A percentile compares a stretch with the other conserved stretches of the same genome.
Evolutionary conservation across 2,329 filamentous ascomycete species (phyloP).

Genomic region (Aspergillus alliaceus): DNA sequence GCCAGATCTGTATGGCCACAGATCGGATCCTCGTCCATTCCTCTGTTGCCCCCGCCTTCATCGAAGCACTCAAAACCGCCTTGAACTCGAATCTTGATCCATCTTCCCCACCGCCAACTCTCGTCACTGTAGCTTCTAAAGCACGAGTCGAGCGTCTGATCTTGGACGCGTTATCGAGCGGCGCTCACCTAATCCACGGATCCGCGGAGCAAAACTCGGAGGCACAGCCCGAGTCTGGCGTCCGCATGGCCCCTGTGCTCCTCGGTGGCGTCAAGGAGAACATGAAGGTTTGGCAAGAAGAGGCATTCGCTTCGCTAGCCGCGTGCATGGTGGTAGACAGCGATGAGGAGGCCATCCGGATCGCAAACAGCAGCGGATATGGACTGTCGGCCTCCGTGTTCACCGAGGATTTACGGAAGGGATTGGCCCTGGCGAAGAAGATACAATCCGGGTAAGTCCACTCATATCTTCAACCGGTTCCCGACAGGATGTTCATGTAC

Average conservation of each 20-base stretch:
- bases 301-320: slow-evolving; percentile 74
- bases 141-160: slow-evolving; percentile 41
- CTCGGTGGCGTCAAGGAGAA: slow-evolving; percentile 63
- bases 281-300: slow-evolving; percentile 73
- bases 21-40: slow-evolving; percentile 68
- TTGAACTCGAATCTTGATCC: slow-evolving; percentile 33
- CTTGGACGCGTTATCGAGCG: slow-evolving; percentile 27
- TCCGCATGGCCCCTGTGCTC: slow-evolving; percentile 63
- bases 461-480: slow-evolving; percentile 19
- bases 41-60: slow-evolving; percentile 54
- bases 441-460: slow-evolving; percentile 61
- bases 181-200: slow-evolving; percentile 33
- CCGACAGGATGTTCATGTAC: neutral
- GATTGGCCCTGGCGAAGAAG: slow-evolving; percentile 56
- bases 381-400: slow-evolving; percentile 71
- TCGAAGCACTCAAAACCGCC: slow-evolving; percentile 47
- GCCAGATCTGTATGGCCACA: slow-evolving; percentile 82
- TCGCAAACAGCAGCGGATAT: slow-evolving; percentile 79
- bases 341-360: slow-evolving; percentile 64
- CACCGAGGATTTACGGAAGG: slow-evolving; percentile 63
- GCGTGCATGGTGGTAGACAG: slow-evolving; percentile 62
- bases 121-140: slow-evolving; percentile 47
- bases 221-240: slow-evolving; percentile 16
- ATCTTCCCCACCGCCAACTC: slow-evolving; percentile 36
- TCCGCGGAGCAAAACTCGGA: slow-evolving; percentile 9